Evolutionary conservation across 495 filamentous ascomycete genomes (phyloP).

Genomic region (Trichoderma asperelloides): DNA sequence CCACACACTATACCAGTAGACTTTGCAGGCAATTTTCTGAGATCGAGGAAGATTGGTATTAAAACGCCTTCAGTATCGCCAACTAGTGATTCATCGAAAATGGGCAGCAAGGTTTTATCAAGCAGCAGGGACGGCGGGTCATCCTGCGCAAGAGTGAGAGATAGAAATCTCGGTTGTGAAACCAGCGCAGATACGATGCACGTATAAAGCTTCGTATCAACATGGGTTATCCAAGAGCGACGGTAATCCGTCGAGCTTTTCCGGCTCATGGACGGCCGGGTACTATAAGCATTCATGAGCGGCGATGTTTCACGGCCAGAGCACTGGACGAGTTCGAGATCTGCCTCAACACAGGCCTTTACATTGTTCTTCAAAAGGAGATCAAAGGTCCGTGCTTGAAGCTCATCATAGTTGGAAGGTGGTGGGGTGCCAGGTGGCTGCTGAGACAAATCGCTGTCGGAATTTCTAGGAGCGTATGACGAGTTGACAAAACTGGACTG

Average conservation of each 20-base stretch:
- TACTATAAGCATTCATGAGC: conserved; percentile 17
- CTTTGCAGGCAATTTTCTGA: conserved; percentile 72
- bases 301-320: conserved; percentile 46
- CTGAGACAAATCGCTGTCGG: not conserved
- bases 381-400: conserved; percentile 75
- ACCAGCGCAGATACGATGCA: conserved; percentile 61
- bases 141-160: conserved; percentile 72
- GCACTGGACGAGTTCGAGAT: conserved; percentile 72
- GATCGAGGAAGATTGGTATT: conserved; percentile 82
- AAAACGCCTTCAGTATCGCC: conserved; percentile 73
- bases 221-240: conserved; percentile 38
- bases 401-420: conserved; percentile 63
- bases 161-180: conserved; percentile 69
- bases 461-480: conserved; percentile 13
- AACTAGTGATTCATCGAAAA: conserved; percentile 61
- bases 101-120: conserved; percentile 59
- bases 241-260: conserved; percentile 19
- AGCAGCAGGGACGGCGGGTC: conserved; percentile 79
- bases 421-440: conserved; percentile 62
- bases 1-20: conserved; percentile 92
- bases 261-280: conserved; percentile 17
- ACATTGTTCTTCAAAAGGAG: conserved; percentile 66
- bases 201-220: conserved; percentile 56
- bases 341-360: conserved; percentile 57
- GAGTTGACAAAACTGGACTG: conserved; percentile 64